Evolutionary conservation across 2,329 filamentous ascomycete species (phyloP), one percentile per base, ranked within the genome.

Genomic region (Clarireedia monteithiana): DNA sequence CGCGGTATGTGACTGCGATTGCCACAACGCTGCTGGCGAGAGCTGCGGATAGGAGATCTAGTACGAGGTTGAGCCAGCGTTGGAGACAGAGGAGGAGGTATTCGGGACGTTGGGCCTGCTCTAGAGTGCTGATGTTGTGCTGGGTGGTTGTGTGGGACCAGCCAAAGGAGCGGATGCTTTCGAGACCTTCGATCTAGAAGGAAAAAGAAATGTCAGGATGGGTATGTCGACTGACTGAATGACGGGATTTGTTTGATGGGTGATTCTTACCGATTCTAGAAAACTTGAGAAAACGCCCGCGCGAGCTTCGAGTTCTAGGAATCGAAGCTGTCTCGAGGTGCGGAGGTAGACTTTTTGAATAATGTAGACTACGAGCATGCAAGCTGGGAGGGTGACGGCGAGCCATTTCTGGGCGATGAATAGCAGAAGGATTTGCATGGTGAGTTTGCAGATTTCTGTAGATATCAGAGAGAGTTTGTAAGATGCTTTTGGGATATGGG

Each of bases 231-330:
- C 20, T 20, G 20, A 20, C 20, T 20, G 2, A 20, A 20, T 20
- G 20, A 20, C 20, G 20, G 20, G 20, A 2, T 20, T 20, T 20
- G 20, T 20, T 20, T 20, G 20, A 20, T 20, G 0, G 20, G 0
- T 20, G 20, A 20, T 20, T 20, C 20, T 20, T 20, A 49, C 68
- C 0, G 73, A 71, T 60, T 77, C 74, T 4, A 76, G 55, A 17
- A 76, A 71, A 46, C 63, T 69, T 0, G 69, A 70, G 44, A 52
- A 60, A 0, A 84, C 69, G 0, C 81, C 81, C 0, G 77, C 77
- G 60, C 85, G 84, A 1, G 78, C 75, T 64, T 86, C 83, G 1
- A 86, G 73, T 47, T 85, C 82, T 10, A 86, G 66, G 20, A 83
- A 73, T 49, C 82, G 74, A 6, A 86, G 66, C 64, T 85, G 82